phyloP scores from a whole-genome alignment of 2,329 filamentous ascomycete genomes.

The Hymenoscyphus infarciens region DNA sequence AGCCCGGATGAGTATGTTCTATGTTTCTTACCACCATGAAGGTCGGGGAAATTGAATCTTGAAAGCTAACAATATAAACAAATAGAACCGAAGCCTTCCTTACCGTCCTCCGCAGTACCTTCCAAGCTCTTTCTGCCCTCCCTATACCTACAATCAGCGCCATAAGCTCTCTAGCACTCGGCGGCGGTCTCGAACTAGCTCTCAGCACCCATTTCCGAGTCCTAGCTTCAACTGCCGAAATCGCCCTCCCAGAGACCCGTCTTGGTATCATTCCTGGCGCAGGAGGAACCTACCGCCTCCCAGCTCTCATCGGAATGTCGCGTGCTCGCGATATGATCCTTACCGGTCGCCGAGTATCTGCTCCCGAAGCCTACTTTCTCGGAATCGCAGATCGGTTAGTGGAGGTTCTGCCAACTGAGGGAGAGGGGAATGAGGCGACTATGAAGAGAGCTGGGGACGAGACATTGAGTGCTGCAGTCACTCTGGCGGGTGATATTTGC shows the following conservation, averaged over 20 bases:
- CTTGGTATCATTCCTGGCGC: constrained; percentile 94
- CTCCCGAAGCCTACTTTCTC: constrained; percentile 83
- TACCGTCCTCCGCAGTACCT: constrained; percentile 67
- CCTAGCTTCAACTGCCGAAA: constrained; percentile 70
- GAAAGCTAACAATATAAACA: background rate
- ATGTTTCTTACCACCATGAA: background rate
- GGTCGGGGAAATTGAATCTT: background rate
- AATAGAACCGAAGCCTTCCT: constrained; percentile 77
- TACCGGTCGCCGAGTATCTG: constrained; percentile 81
- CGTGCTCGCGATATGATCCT: constrained; percentile 88
- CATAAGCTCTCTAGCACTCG: constrained; percentile 80
- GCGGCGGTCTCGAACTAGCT: constrained; percentile 90
- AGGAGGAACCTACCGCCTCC: constrained; percentile 86
- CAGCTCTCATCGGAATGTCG: constrained; percentile 71
- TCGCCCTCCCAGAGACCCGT: constrained; percentile 87
- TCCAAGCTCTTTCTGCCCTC: constrained; percentile 68
- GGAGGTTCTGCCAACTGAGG: constrained; percentile 61
- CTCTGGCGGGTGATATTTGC: constrained; percentile 79
- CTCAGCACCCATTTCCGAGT: constrained; percentile 87
- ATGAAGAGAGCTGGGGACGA: constrained; percentile 59
- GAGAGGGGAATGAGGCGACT: constrained; percentile 41
- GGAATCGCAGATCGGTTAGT: constrained; percentile 89
- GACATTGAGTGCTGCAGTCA: constrained; percentile 72
- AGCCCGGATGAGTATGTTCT: constrained; percentile 65
- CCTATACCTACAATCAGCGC: constrained; percentile 88